Conservation (phyloP, 768 basidiomycete species). For the Tricholoma hemisulphureum region DNA sequence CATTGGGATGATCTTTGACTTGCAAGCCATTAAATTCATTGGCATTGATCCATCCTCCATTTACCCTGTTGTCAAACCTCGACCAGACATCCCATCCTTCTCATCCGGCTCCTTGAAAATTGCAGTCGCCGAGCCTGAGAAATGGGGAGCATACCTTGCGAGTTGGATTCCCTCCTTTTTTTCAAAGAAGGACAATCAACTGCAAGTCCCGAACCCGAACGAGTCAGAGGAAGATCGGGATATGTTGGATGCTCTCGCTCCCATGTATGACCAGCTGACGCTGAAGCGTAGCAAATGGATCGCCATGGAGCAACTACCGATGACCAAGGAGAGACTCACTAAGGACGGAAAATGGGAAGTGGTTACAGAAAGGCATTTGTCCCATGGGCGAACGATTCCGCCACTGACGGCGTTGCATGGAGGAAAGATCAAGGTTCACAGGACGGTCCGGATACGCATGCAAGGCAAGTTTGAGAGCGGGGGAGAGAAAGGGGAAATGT, state of each 20-base stretch:
- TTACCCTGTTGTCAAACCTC: conserved; percentile 22
- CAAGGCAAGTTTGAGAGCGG: neutral
- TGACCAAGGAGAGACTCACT: neutral
- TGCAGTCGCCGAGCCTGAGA: neutral
- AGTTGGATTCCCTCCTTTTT: conserved; percentile 25
- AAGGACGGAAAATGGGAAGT: neutral
- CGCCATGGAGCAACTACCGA: conserved; percentile 1
- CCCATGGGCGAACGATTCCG: neutral
- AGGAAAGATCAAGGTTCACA: neutral
- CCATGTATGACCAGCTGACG: conserved; percentile 41
- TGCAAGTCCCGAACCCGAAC: conserved; percentile 40
- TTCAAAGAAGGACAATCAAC: conserved; percentile 30
- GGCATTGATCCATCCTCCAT: conserved; percentile 29
- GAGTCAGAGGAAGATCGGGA: conserved; percentile 44
- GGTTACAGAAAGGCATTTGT: neutral
- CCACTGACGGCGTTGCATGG: neutral
- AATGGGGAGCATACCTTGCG: conserved; percentile 4
- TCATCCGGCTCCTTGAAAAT: neutral
- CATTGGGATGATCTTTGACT: conserved; percentile 44
- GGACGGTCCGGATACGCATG: conserved; percentile 1
- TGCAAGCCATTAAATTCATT: conserved; percentile 22
- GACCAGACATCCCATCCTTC: conserved; percentile 35
- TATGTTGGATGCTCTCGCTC: conserved; percentile 37
- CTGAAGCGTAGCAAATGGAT: neutral
- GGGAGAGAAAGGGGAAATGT: neutral